Percentiles rank a stretch among this genome's conserved stretches.
These are phyloP conservation scores for Boletus rubescentipes DNA, from an alignment of 768 basidiomycete genomes.

Conservation along the genomic window DNA sequence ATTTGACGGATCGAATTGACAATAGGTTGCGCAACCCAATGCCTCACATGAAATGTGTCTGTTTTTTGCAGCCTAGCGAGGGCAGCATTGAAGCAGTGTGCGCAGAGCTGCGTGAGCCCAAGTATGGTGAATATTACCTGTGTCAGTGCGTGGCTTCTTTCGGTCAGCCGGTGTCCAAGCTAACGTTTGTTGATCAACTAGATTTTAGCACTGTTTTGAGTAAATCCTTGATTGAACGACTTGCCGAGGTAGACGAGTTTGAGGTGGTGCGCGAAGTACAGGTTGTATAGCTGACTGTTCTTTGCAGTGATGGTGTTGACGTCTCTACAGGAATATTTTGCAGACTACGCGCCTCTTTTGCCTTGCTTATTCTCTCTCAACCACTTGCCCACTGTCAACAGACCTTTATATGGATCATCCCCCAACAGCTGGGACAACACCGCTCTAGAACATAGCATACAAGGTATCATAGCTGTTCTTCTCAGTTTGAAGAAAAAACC, in stretches of 20 bases:
- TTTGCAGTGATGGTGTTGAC: conserved; percentile 1
- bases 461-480: conserved; percentile 81
- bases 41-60: conserved; percentile 96
- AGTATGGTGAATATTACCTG: conserved; percentile 97
- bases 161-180: conserved; percentile 15
- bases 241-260: conserved; percentile 93
- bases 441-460: conserved; percentile 75
- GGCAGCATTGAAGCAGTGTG: conserved; percentile 82
- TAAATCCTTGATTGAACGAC: conserved; percentile 86
- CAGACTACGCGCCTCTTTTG: conserved; percentile 88
- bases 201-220: conserved; percentile 95
- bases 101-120: conserved; percentile 82
- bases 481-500: conserved; percentile 97
- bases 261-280: conserved; percentile 97
- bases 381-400: conserved; percentile 59
- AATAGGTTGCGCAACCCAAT: conserved; percentile 89
- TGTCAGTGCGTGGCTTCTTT: conserved; percentile 86
- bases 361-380: conserved; percentile 88
- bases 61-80: conserved; percentile 82
- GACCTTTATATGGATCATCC: conserved; percentile 70
- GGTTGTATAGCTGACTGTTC: conserved; percentile 44
- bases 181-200: conserved; percentile 33
- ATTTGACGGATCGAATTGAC: conserved; percentile 96
- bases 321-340: conserved; percentile 84
- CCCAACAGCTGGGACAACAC: conserved; percentile 71